A percentile compares a stretch with the other conserved stretches of the same genome.
Conservation (phyloP, 139 green algal genomes). For the Desmodesmus armatus region DNA sequence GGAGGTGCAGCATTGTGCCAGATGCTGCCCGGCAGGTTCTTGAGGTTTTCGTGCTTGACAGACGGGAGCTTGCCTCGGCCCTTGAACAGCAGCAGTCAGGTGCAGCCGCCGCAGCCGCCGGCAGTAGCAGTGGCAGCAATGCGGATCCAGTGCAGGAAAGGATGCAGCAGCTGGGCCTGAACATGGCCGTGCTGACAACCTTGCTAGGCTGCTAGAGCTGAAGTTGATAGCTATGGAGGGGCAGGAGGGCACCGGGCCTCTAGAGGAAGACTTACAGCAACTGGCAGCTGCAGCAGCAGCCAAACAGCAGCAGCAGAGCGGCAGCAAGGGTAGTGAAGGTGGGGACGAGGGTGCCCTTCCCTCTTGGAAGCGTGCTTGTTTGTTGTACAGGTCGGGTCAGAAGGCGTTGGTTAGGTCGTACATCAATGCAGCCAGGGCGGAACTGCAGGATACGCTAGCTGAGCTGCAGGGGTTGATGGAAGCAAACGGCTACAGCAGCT, state of each 20-base stretch:
- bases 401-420: slow-evolving; percentile 78
- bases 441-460: slow-evolving; percentile 66
- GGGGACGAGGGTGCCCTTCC: background rate
- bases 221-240: slow-evolving; percentile 74
- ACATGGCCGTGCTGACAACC: slow-evolving; percentile 79
- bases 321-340: background rate
- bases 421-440: slow-evolving; percentile 54
- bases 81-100: background rate
- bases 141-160: background rate
- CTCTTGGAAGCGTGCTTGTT: slow-evolving; percentile 50
- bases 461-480: slow-evolving; percentile 50
- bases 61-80: slow-evolving; percentile 53
- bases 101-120: background rate
- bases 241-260: slow-evolving; percentile 69
- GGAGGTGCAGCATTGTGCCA: slow-evolving; percentile 34
- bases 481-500: too few species aligned
- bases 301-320: background rate
- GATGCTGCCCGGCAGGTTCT: slow-evolving; percentile 61
- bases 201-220: slow-evolving; percentile 77
- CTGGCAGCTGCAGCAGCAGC: slow-evolving; percentile 19
- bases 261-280: slow-evolving; percentile 52
- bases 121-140: slow-evolving; percentile 27
- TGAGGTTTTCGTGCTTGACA: slow-evolving; percentile 76
- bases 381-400: slow-evolving; percentile 81
- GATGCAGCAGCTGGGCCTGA: slow-evolving; percentile 59